Evolutionary conservation across 176 grass and related monocot genomes (phyloP).

Genomic region (Neostapfia colusana): DNA sequence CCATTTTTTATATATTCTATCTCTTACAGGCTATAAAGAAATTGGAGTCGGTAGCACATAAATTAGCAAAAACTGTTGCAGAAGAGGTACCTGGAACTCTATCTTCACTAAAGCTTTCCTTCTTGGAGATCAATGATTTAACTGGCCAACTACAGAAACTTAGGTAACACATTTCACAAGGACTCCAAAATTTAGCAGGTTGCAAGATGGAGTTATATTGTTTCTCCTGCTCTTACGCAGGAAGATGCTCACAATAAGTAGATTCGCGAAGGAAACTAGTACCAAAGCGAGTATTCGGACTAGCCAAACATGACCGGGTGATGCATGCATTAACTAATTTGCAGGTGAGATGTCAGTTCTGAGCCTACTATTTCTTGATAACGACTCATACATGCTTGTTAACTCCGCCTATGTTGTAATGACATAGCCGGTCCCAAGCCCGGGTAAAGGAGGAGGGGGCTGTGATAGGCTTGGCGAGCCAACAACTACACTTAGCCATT

Average conservation of each 20-base stretch:
- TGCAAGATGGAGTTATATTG: neutral
- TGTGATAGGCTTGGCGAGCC: no score
- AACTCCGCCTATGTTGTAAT: no score
- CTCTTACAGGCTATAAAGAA: constrained; percentile 30
- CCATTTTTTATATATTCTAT: neutral
- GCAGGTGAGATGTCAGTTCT: neutral
- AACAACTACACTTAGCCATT: no score
- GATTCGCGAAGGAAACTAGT: constrained; percentile 25
- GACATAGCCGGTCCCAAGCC: no score
- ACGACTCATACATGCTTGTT: neutral
- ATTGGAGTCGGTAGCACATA: constrained; percentile 34
- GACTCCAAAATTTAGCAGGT: neutral
- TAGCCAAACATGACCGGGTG: neutral
- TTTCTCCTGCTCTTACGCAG: constrained; percentile 21
- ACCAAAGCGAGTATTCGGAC: neutral
- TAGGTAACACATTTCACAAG: constrained; percentile 30
- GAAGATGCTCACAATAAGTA: constrained; percentile 32
- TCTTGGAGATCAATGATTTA: constrained; percentile 61
- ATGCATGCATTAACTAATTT: constrained; percentile 3
- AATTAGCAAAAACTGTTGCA: constrained; percentile 34
- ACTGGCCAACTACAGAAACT: constrained; percentile 48
- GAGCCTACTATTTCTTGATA: neutral
- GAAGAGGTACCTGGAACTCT: constrained; percentile 52
- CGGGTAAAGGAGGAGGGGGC: no score
- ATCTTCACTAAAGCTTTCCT: constrained; percentile 47